Evolutionary conservation across 164 flowering plant species (phyloP).

Genomic region (Kalanchoe fedtschenkoi): DNA sequence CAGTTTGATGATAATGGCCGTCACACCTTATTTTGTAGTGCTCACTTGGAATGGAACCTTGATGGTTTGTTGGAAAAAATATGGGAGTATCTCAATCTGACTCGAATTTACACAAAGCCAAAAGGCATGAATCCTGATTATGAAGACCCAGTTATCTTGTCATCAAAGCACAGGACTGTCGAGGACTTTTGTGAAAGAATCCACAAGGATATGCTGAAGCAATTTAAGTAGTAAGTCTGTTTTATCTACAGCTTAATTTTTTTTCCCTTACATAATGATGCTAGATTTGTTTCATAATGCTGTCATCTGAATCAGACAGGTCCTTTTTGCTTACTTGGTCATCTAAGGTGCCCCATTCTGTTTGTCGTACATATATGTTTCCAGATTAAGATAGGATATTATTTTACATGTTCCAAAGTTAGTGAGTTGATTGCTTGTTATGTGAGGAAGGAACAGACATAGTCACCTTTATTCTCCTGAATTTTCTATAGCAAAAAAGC

Average conservation of each 20-base stretch:
- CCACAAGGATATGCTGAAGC: slow-evolving; percentile 93
- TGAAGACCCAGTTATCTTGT: slow-evolving; percentile 91
- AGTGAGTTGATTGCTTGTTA: background rate
- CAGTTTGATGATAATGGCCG: background rate
- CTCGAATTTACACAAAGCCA: slow-evolving; percentile 97
- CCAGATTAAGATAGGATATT: background rate
- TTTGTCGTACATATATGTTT: background rate
- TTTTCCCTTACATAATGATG: background rate
- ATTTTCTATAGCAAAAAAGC: background rate
- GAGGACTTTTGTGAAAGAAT: slow-evolving; percentile 87
- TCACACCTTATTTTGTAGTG: slow-evolving; percentile 33
- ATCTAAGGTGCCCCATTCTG: background rate
- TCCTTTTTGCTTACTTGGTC: background rate
- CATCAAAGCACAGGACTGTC: slow-evolving; percentile 76
- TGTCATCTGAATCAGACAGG: background rate
- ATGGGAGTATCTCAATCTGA: slow-evolving; percentile 89
- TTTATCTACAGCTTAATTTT: background rate
- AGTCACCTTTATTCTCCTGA: background rate
- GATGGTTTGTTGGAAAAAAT: slow-evolving; percentile 87
- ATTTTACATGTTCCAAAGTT: background rate
- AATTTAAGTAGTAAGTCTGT: slow-evolving; percentile 81
- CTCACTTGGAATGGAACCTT: slow-evolving; percentile 94
- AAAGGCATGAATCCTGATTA: slow-evolving; percentile 99
- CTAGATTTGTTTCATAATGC: background rate
- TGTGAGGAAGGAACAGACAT: background rate